Percentiles rank a stretch among this genome's conserved stretches.
Conservation (phyloP, 2,329 filamentous ascomycete species). For the Colletotrichum incanum region DNA sequence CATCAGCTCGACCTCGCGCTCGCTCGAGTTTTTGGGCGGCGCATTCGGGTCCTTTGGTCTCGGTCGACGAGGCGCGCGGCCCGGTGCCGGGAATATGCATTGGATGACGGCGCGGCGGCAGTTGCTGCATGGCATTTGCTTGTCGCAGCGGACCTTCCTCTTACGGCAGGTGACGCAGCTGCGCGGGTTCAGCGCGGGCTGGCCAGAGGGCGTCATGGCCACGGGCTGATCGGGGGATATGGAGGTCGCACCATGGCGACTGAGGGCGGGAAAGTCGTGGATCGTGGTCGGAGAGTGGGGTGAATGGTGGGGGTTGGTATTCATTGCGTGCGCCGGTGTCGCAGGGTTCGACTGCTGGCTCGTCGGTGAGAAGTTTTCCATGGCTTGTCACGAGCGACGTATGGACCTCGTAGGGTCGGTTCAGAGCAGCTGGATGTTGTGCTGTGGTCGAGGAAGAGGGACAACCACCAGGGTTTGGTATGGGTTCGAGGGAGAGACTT, state of each 20-base stretch:
- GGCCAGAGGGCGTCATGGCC: constrained; percentile 43
- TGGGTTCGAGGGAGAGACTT: constrained; percentile 12
- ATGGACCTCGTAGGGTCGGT: background rate
- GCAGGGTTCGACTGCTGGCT: constrained; percentile 35
- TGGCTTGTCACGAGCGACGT: background rate
- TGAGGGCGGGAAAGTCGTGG: constrained; percentile 36
- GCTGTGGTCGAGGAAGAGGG: background rate
- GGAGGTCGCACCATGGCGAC: constrained; percentile 38
- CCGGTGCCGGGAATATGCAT: constrained; percentile 82
- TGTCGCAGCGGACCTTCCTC: constrained; percentile 84
- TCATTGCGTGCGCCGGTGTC: constrained; percentile 29
- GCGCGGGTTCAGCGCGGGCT: constrained; percentile 61
- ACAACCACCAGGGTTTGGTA: constrained; percentile 24
- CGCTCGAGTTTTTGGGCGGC: constrained; percentile 70
- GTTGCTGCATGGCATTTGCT: constrained; percentile 83
- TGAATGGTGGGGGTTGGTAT: constrained; percentile 35
- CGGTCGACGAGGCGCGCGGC: constrained; percentile 78
- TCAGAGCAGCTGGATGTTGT: background rate
- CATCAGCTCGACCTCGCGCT: constrained; percentile 78
- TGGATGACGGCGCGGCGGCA: constrained; percentile 79
- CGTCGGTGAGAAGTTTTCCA: constrained; percentile 33
- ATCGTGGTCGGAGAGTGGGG: constrained; percentile 31
- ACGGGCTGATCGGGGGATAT: constrained; percentile 43
- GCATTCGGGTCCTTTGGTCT: constrained; percentile 77
- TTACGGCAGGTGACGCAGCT: constrained; percentile 67